A percentile compares a stretch with the other conserved stretches of the same genome.
Conservation (phyloP, 192 early-diverging fungal genomes). For the Coemansia sp. region DNA sequence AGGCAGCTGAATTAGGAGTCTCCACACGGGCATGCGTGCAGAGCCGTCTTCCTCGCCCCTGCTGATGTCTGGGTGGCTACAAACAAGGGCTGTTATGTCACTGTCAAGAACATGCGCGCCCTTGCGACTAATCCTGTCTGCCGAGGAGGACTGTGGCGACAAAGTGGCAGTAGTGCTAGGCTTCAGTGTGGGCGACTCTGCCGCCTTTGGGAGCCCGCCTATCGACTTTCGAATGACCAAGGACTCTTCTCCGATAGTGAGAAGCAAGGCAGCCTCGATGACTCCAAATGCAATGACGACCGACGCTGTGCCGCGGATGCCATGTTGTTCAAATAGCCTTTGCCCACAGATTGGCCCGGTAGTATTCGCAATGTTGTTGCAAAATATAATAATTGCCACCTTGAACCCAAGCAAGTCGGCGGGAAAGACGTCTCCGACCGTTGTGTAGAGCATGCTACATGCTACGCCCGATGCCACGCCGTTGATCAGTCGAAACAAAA, state of each 20-base stretch:
- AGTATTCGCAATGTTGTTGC: conserved; percentile 41
- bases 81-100: not conserved
- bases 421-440: conserved; percentile 40
- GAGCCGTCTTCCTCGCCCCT: not conserved
- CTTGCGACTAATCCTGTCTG: not conserved
- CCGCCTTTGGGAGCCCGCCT: too few species aligned
- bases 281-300: conserved; percentile 32
- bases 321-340: conserved; percentile 19
- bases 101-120: not conserved
- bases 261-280: conserved; percentile 19
- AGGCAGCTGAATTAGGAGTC: conserved; percentile 11
- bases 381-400: conserved; percentile 27
- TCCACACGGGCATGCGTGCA: conserved; percentile 17
- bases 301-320: conserved; percentile 19
- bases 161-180: not conserved
- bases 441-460: conserved; percentile 30
- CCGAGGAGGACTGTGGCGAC: not conserved
- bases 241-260: conserved; percentile 25
- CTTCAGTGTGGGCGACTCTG: not conserved
- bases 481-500: conserved; percentile 30
- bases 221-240: conserved; percentile 2
- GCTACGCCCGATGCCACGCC: conserved; percentile 36
- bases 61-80: not conserved
- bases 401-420: conserved; percentile 40
- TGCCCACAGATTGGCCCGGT: conserved; percentile 38